Conservation (phyloP, 225 moss, liverwort and hornwort genomes). For the Sphagnum contortum region DNA sequence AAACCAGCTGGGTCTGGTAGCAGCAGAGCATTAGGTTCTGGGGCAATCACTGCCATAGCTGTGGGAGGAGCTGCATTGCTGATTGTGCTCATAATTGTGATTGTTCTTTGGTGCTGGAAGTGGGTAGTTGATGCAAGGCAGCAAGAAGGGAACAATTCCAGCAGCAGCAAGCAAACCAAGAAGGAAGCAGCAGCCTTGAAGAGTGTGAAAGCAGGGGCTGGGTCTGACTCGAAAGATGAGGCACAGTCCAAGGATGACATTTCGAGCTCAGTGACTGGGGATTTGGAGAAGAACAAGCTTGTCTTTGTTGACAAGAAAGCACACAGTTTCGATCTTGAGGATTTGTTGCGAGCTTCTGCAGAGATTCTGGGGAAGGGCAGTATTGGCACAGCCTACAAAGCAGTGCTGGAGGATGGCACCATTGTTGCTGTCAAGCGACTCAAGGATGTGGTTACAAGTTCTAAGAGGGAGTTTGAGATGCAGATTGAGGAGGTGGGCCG, state of each 20-base stretch:
- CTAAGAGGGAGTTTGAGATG: slow-evolving; percentile 59
- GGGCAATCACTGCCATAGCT: slow-evolving; percentile 56
- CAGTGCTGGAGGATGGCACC: slow-evolving; percentile 49
- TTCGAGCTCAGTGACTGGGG: slow-evolving; percentile 14
- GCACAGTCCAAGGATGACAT: slow-evolving; percentile 10
- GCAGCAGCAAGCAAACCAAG: slow-evolving; percentile 22
- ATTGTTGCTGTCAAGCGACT: slow-evolving; percentile 63
- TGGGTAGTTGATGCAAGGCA: no score
- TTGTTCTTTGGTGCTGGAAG: slow-evolving; percentile 51
- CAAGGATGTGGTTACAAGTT: slow-evolving; percentile 48
- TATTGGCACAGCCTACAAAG: slow-evolving; percentile 70
- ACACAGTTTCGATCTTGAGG: slow-evolving; percentile 42
- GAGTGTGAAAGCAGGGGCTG: no score
- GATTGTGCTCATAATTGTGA: slow-evolving; percentile 38
- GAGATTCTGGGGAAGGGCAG: slow-evolving; percentile 76
- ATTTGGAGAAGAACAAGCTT: slow-evolving; percentile 46
- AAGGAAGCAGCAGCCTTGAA: slow-evolving; percentile 2
- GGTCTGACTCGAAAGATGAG: no score
- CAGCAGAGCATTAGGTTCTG: slow-evolving; percentile 9
- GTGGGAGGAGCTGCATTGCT: slow-evolving; percentile 47
- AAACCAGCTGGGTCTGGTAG: slow-evolving; percentile 28
- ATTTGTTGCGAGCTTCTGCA: slow-evolving; percentile 61
- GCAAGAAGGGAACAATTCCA: not conserved
- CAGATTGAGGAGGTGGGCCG: slow-evolving; percentile 58
- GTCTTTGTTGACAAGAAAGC: slow-evolving; percentile 30